Evolutionary conservation across 345 rosid species (phyloP).

Genomic region (Eucalyptus curtisii): DNA sequence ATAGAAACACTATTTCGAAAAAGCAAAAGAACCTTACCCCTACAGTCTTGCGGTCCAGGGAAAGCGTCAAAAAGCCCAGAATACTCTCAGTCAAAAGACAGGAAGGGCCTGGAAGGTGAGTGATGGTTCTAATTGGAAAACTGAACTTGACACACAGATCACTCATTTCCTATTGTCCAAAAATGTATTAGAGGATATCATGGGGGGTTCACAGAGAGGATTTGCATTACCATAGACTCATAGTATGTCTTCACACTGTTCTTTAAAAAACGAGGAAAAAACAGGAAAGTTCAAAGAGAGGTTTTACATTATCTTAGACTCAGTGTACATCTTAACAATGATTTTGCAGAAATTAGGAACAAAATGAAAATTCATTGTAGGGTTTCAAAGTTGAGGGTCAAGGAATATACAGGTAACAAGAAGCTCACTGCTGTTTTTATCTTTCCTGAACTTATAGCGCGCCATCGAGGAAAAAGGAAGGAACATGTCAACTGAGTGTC

Average conservation of each 20-base stretch:
- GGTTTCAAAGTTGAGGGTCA: background rate
- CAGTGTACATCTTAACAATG: background rate
- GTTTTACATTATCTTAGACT: background rate
- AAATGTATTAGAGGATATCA: background rate
- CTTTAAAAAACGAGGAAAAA: background rate
- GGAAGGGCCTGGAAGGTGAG: conserved; percentile 18
- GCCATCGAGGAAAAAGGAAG: conserved; percentile 9
- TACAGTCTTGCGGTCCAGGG: background rate
- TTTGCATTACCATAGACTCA: background rate
- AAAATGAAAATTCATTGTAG: background rate
- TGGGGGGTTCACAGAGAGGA: background rate
- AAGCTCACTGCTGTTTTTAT: background rate
- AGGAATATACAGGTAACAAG: background rate
- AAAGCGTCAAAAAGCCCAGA: conserved; percentile 20
- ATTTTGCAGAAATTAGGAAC: background rate
- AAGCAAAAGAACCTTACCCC: background rate
- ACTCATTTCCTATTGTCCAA: background rate
- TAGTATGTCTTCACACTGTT: background rate
- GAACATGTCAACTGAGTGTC: background rate
- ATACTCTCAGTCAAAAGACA: conserved; percentile 11
- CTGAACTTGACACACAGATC: background rate
- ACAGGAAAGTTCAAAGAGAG: background rate
- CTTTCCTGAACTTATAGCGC: conserved; percentile 15
- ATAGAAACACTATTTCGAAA: conserved; percentile 8
- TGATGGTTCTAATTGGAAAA: background rate